phyloP scores from a whole-genome alignment of 805 yeast species.

The Starmerella sirachaensis region DNA sequence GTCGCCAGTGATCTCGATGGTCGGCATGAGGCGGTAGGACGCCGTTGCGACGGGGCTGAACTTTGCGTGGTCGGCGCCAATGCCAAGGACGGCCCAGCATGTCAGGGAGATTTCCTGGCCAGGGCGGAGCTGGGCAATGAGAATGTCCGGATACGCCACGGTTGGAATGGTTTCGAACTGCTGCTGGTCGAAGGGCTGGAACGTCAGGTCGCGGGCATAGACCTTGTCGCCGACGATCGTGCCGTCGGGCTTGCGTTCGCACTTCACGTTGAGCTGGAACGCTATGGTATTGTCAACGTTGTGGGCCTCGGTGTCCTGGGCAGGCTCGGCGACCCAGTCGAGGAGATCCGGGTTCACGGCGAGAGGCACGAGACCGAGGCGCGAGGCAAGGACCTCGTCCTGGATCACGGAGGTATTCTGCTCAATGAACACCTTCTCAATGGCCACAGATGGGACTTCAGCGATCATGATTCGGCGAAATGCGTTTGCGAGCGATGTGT shows the following conservation, averaged over 20 bases:
- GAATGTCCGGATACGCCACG: constrained; percentile 68
- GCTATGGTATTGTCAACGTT: constrained; percentile 87
- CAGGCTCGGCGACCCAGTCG: constrained; percentile 46
- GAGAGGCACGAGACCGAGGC: constrained; percentile 86
- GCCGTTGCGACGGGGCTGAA: constrained; percentile 97
- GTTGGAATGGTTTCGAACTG: constrained; percentile 50
- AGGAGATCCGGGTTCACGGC: constrained; percentile 82
- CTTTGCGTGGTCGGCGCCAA: constrained; percentile 93
- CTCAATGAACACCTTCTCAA: constrained; percentile 79
- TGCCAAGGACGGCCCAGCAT: constrained; percentile 82
- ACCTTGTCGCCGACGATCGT: constrained; percentile 74
- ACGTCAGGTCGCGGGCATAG: constrained; percentile 79
- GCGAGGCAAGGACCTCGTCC: constrained; percentile 91
- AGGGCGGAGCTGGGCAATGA: constrained; percentile 86
- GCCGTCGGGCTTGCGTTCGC: constrained; percentile 80
- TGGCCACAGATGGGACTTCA: constrained; percentile 92
- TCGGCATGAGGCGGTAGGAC: constrained; percentile 84
- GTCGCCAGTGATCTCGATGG: constrained; percentile 47
- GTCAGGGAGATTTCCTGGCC: constrained; percentile 89
- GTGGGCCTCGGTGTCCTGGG: constrained; percentile 30
- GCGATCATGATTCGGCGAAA: constrained; percentile 94
- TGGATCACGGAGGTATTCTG: constrained; percentile 95
- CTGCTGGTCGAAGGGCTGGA: constrained; percentile 87
- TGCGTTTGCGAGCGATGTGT: constrained; percentile 90
- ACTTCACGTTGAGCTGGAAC: constrained; percentile 63